Base-by-base conservation (phyloP, 768 basidiomycete species). In the Boletus speciosus region DNA sequence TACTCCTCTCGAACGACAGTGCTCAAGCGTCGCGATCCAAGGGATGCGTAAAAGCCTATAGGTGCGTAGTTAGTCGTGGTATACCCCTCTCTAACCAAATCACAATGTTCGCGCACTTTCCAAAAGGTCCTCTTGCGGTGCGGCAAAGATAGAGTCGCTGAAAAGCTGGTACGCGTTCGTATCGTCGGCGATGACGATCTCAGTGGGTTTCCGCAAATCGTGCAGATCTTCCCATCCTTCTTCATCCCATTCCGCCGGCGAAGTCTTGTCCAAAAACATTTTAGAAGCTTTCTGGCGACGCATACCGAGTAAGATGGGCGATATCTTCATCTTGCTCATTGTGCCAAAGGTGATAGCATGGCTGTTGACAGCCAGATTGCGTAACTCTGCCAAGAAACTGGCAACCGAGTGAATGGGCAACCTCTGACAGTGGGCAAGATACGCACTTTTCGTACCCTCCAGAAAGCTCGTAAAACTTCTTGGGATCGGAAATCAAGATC, bases 101-200 rank as follows among this genome's bases (percentile, higher is more conserved):
- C 5, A 35, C 32, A 6, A 27, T 4, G 11, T 37, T 4, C 15
- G 6, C 65, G 50, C 58, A 90, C 86, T 80, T 82, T 98, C 96
- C 11, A 98, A 76, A 8, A 92, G 76, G 61, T 96, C 93, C 67
- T 98, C 95, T 69, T 96, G 90, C 0, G 91, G 89, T 9, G 88
- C 90, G 3, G 80, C 81, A 64, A 86, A 90, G 15, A 96, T 74
- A 2, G 79, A 78, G 42, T 85, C 84, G 5, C 86, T 84, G 65
- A 97, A 97, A 12, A 86, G 75, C 57, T 90, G 86, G 61, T 86
- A 83, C 5, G 85, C 75, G 47, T 90, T 88, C 10, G 85, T 85
- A 65, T 97, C 93, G 66, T 99, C 95, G 4, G 90, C 88, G 44
- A 97, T 81, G 27, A 91, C 81, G 8, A 93, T 83, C 62, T 90